Evolutionary conservation across 306 rosid genomes (phyloP), one percentile per base, ranked within the genome.

Genomic region (Cercis canadensis): DNA sequence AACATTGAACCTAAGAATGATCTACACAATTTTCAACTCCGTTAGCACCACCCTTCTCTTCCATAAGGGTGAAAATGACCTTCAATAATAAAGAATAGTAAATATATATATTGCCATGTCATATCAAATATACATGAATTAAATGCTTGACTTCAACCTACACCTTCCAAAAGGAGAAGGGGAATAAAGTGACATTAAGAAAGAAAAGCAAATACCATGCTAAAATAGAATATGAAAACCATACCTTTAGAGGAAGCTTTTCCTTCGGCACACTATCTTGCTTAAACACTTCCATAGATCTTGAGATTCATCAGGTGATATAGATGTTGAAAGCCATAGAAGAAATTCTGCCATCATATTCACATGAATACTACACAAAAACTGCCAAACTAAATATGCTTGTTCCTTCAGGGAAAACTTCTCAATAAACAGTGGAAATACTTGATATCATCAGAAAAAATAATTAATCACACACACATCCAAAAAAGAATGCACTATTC

Each of bases 41-140:
- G 29, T 75, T 75, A 44, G 24, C 76, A 63, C 81, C 57, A 40
- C 78, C 59, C 67, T 79, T 86, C 72, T 87, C 89, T 65, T 88
- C 93, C 96, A 92, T 83, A 97, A 97, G 91, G 67, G 84, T 82
- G 79, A 95, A 95, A 83, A 95, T 85, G 65, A 95, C 99, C 99
- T 95, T 85, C 74, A 69, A 78, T 58, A 70, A 75, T 43, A 72
- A 76, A 79, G 60, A 75, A 67, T 47, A 37, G 55, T 61, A 65
- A 50, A 72, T 5, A 55, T 69, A 56, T 67, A 73, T 47, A 46
- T 44, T n/a, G 47, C 21, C 37, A n/a, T 39, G 49, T 63, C 62
- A 73, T 57, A 71, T 69, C 65, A 77, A 62, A 74, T 41, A 17
- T 41, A 62, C n/a, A 72, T 53, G 70, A 32, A 75, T 45, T 57